Base-by-base conservation (phyloP, 148 eudicot species). In the Cornus controversa region DNA sequence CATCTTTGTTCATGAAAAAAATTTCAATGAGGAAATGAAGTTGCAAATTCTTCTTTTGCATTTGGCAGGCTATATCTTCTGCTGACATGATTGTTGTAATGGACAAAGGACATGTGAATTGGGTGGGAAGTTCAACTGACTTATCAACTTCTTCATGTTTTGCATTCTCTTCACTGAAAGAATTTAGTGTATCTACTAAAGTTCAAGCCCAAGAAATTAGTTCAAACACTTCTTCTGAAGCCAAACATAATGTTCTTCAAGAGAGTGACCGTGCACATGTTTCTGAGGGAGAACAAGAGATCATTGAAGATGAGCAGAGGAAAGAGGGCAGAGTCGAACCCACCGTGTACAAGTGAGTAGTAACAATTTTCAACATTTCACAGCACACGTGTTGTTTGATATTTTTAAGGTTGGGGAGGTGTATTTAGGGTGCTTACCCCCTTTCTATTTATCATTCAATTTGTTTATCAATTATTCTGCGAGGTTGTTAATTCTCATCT, bases 311-410 rank as follows among this genome's bases (percentile, higher is more conserved):
- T 71, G 99, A 95, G 84, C 82, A 84, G 66, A 86, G 99, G 82
- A 93, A 95, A 83, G 96, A 91, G 82, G 99, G 99, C 0, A 87
- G 92, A 80, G 99, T 95, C 68, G 99, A 95, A 81, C 78, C 84
- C 22, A 74, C 79, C 26, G 94, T 93, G 47, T 91, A 89, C 87
- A 92, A 84, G 99, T 93, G 82, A 81, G 87, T 75, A 14, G 13
- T 34, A 75, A 68, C 67, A 60, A 50, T 66, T 45, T 37, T 70
- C 20, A 23, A 66, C 64, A 60, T 77, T 67, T 81, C 42, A 37
- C 18, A 64, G 53, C 73, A 53, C 54, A 25, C 36, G 0, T 18
- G 23, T 40, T 10, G 22, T 18, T 15, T 71, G 26, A 22, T 14
- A 66, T 31, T 76, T 70, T 22, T 2, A 31, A 62, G 54, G 23